Conservation (phyloP, 345 rosid genomes). For the Cochlearia excelsa region DNA sequence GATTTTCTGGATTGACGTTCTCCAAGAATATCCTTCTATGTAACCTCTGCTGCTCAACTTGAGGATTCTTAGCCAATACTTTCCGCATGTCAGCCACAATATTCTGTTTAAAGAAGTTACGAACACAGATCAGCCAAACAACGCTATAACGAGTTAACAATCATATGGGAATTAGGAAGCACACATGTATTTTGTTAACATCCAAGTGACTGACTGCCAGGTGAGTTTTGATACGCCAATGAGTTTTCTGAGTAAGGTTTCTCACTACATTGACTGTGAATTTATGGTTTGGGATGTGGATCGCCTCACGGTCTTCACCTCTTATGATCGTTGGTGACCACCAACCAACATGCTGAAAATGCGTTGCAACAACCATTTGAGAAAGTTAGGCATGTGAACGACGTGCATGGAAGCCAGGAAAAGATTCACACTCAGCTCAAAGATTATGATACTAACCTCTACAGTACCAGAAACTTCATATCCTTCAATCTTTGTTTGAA, state of each 20-base stretch:
- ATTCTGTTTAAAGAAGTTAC: constrained; percentile 42
- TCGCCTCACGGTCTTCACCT: constrained; percentile 91
- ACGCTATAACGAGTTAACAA: constrained; percentile 1
- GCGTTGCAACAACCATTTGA: constrained; percentile 25
- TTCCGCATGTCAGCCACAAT: constrained; percentile 89
- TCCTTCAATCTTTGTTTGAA: constrained; percentile 94
- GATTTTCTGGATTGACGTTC: constrained; percentile 61
- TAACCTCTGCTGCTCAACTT: constrained; percentile 78
- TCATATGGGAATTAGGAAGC: constrained; percentile 13
- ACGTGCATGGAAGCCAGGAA: constrained; percentile 1
- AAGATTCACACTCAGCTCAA: constrained; percentile 3
- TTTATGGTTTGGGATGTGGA: constrained; percentile 87
- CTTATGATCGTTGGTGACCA: constrained; percentile 85
- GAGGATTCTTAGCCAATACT: constrained; percentile 84
- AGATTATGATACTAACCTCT: constrained; percentile 64
- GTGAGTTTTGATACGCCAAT: constrained; percentile 91
- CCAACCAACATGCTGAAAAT: constrained; percentile 71
- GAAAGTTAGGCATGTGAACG: constrained; percentile 8
- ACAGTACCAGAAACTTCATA: constrained; percentile 98
- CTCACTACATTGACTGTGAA: constrained; percentile 76
- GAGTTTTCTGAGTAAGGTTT: constrained; percentile 82
- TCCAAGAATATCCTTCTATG: constrained; percentile 87
- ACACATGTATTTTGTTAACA: constrained; percentile 63
- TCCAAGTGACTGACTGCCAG: constrained; percentile 84
- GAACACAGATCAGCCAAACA: constrained; percentile 12